phyloP scores from a whole-genome alignment of 805 yeast genomes.

The Kregervanrija delftensis region DNA sequence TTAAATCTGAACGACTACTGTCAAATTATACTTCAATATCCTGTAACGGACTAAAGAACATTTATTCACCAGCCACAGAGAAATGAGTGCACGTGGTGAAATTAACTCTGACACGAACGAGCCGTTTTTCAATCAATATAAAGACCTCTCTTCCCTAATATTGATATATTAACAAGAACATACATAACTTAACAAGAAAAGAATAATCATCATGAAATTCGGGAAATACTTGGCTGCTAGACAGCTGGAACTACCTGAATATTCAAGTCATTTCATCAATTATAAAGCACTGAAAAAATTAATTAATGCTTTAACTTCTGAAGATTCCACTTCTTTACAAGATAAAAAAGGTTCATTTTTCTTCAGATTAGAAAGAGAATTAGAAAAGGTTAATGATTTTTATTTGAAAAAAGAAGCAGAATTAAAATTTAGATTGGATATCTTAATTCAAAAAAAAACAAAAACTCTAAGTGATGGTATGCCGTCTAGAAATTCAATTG shows the following conservation, averaged over 20 bases:
- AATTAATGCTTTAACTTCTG: slow-evolving; percentile 59
- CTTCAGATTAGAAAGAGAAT: slow-evolving; percentile 86
- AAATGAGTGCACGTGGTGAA: too few species aligned
- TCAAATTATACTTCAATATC: too few species aligned
- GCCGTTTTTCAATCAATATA: neutral
- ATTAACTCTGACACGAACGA: too few species aligned
- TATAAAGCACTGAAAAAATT: slow-evolving; percentile 90
- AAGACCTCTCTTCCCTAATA: too few species aligned
- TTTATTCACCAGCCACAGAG: too few species aligned
- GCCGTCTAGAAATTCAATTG: slow-evolving; percentile 58
- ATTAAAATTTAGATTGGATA: slow-evolving; percentile 69
- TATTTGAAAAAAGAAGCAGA: slow-evolving; percentile 89
- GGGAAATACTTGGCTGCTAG: slow-evolving; percentile 93
- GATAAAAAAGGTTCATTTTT: slow-evolving; percentile 87
- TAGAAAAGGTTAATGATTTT: slow-evolving; percentile 91
- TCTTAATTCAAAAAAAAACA: slow-evolving; percentile 62
- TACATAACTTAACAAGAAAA: too few species aligned
- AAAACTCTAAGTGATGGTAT: slow-evolving; percentile 31
- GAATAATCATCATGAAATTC: slow-evolving; percentile 52
- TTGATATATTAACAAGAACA: too few species aligned
- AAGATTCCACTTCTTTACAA: slow-evolving; percentile 46
- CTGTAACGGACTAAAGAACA: too few species aligned
- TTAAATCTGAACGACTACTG: too few species aligned
- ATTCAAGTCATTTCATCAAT: slow-evolving; percentile 87
- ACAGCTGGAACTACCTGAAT: slow-evolving; percentile 92